Base-by-base conservation (phyloP, 148 eudicot genomes). In the Heliamphora exappendiculata region DNA sequence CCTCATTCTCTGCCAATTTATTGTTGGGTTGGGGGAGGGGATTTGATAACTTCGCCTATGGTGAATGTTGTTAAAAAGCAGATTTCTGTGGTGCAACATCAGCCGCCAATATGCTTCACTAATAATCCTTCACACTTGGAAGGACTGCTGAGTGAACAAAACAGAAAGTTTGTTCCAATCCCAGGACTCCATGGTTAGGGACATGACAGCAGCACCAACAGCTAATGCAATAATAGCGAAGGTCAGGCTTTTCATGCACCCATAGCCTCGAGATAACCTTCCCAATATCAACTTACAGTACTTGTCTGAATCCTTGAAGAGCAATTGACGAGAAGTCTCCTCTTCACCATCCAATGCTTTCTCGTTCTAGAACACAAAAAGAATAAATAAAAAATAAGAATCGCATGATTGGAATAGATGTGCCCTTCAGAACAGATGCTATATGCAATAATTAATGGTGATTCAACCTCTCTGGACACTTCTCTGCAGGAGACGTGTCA, bases 221-320 rank as follows among this genome's bases (percentile, higher is more conserved):
- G 77, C 93, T 7, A 82, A 22, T 58, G 82, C 86, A 67, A 89
- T 72, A 28, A 78, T 75, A 37, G 81, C 51, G 29, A 87, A 49
- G 26, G 81, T 79, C 31, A 83, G 29, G 77, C 81, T 80, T 79
- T 89, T 87, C 81, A 89, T 20, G 83, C 93, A 92, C 53, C 93
- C 90, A 50, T 78, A 80, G 5, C 93, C 83, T n/a, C 86, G 85
- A n/a, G 91, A 88, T 53, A 90, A 58, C 84, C 88, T 87, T 76
- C 90, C 92, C 66, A 81, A 41, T 17, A 92, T 65, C 67, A 74
- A 41, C 78, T 90, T 92, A 57, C 90, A 85, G 80, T 88, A 84
- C 86, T 92, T 90, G 74, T 92, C 86, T 17, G 94, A 85, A 8
- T 90, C 88, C 81, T 86, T 88, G 63, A 87, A 54, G 44, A 75